Evolutionary conservation across 1,139 yeast genomes (phyloP), one percentile per base, ranked within the genome.

Genomic region (Casaregolazyma lundiana): DNA sequence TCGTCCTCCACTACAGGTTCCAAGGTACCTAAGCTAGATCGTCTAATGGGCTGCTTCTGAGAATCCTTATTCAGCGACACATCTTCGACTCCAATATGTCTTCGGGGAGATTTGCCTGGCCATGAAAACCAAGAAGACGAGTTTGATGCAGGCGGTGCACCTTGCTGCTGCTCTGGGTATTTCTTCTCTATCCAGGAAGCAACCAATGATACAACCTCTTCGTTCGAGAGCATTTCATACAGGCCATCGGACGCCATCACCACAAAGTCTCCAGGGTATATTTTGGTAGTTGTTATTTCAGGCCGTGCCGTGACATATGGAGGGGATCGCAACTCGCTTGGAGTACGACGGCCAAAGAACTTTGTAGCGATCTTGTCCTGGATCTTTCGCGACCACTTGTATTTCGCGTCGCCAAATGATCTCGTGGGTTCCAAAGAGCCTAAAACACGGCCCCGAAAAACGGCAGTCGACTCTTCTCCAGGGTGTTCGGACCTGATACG

Each of bases 281-380:
- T 78, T 59, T 81, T 78, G 9, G 94, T 84, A 2, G 95, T 82
- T 8, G 96, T 84, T 29, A 92, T 76, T 22, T 84, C 96, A 0
- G 99, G 99, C 62, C 84, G 90, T 0, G 98, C 97, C 1, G 98
- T 92, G 30, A 92, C 97, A 64, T 92, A 92, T 0, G 99, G 99
- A 4, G 99, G 98, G 0, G 96, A 83, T 51, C 80, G 72, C 53
- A 88, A 75, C 57, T 83, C 81, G 44, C 79, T 77, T 2, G 97
- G 97, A 42, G 86, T 78, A 50, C 83, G 72, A 61, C 92, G 78
- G 32, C 96, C 95, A 63, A 90, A 90, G 57, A 88, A 84, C 60
- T 82, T 84, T 51, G 82, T 75, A 56, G 87, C 84, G 21, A 85
- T 75, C 49, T 77, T 70, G 48, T 84, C 84, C 60, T 94, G 97